These are phyloP conservation scores for Aspergillus sp. DNA, from an alignment of 2,329 filamentous ascomycete species.

Conservation along the genomic window DNA sequence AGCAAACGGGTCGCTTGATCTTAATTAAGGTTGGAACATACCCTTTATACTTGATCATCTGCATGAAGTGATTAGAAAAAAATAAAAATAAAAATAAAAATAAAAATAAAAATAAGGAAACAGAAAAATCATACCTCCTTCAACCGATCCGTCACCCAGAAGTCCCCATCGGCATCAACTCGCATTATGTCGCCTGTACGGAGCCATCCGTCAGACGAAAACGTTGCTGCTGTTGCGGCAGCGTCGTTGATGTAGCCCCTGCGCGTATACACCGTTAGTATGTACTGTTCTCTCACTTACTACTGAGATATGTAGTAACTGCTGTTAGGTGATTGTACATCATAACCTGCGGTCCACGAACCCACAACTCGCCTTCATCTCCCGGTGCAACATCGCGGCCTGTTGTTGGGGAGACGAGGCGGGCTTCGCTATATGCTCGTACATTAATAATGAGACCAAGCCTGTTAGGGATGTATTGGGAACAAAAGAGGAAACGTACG, in stretches of 20 bases:
- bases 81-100: too few relatives aligned
- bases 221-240: slow-evolving; percentile 16
- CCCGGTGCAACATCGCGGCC: slow-evolving; percentile 14
- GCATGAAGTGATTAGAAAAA: neutral
- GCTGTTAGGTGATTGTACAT: slow-evolving; percentile 8
- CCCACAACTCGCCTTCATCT: slow-evolving; percentile 22
- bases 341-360: slow-evolving; percentile 21
- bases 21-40: too few relatives aligned
- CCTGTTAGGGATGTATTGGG: too few relatives aligned
- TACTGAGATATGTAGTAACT: neutral
- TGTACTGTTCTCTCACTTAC: neutral
- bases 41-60: slow-evolving; percentile 25
- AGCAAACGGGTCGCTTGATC: too few relatives aligned
- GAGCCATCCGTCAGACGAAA: slow-evolving; percentile 19
- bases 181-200: slow-evolving; percentile 21
- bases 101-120: too few relatives aligned
- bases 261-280: too few relatives aligned
- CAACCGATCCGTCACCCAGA: slow-evolving; percentile 23
- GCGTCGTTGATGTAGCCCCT: slow-evolving; percentile 21
- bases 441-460: too few relatives aligned
- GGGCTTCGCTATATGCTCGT: slow-evolving; percentile 12
- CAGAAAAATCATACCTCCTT: slow-evolving; percentile 26
- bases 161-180: slow-evolving; percentile 18
- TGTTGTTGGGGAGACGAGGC: slow-evolving; percentile 20
- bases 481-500: too few relatives aligned